Conservation (phyloP, 2,329 filamentous ascomycete genomes). For the Amphichorda felina region DNA sequence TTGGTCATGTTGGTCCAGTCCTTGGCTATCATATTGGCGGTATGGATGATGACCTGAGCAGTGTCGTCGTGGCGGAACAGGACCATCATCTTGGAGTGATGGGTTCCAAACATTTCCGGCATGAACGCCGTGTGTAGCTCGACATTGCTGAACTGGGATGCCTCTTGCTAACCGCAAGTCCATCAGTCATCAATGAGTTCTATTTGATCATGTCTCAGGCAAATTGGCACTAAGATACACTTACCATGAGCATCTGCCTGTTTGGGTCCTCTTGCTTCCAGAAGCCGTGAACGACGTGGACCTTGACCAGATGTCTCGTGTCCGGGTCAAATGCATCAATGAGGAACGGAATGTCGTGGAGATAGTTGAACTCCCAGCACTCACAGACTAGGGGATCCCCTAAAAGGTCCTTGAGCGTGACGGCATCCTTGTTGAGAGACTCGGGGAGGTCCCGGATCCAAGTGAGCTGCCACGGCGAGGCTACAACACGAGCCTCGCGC, state of each 20-base stretch:
- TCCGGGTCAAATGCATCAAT: constrained; percentile 41
- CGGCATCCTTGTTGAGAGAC: constrained; percentile 49
- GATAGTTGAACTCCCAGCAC: constrained; percentile 59
- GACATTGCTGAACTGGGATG: constrained; percentile 52
- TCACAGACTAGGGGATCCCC: constrained; percentile 63
- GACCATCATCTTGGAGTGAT: constrained; percentile 83
- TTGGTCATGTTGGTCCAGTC: constrained; percentile 89
- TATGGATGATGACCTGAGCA: constrained; percentile 74
- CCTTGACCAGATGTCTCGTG: constrained; percentile 31
- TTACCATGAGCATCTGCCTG: constrained; percentile 44
- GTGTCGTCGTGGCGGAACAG: constrained; percentile 65
- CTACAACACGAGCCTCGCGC: constrained; percentile 3
- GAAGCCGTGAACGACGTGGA: constrained; percentile 49
- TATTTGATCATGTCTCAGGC: no score
- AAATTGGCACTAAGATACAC: no score
- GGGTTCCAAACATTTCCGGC: constrained; percentile 76
- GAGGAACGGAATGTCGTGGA: constrained; percentile 48
- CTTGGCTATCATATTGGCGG: constrained; percentile 78
- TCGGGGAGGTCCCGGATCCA: constrained; percentile 51
- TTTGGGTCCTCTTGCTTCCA: constrained; percentile 56
- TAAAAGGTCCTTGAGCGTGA: constrained; percentile 56
- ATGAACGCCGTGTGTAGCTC: constrained; percentile 63
- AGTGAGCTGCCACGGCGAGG: constrained; percentile 62
- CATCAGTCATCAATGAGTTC: no score
- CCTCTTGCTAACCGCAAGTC: constrained; percentile 48